Percentiles rank a stretch among this genome's conserved stretches.
These are phyloP conservation scores for Suhomyces atakaporum DNA, from an alignment of 1,139 yeast species.

Conservation along the genomic window DNA sequence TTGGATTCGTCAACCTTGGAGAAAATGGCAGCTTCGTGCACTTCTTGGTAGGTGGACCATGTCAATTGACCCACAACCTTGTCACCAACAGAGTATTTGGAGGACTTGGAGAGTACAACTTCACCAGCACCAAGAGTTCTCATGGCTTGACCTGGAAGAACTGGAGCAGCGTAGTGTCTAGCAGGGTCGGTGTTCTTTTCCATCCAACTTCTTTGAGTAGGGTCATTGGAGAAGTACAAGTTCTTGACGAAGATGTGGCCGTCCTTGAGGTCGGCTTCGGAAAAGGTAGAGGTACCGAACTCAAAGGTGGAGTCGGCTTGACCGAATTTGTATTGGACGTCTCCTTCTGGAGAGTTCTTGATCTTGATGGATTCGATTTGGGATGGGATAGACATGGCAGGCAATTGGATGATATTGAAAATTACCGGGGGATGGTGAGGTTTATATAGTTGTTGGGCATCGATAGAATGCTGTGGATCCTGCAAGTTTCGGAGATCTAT, in stretches of 20 bases:
- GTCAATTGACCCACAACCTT: constrained; percentile 23
- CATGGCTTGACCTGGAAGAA: constrained; percentile 23
- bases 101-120: constrained; percentile 26
- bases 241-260: constrained; percentile 24
- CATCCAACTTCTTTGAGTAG: constrained; percentile 32
- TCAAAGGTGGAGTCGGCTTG: constrained; percentile 14
- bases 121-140: constrained; percentile 25
- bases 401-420: no score
- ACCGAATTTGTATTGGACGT: constrained; percentile 2
- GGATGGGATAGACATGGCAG: constrained; percentile 10
- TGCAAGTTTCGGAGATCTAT: not conserved
- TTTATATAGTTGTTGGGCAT: not conserved
- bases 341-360: constrained; percentile 4
- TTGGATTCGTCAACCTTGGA: constrained; percentile 26
- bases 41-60: constrained; percentile 36
- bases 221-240: constrained; percentile 30
- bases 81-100: constrained; percentile 24
- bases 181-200: constrained; percentile 19
- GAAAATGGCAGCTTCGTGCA: constrained; percentile 22
- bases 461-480: not conserved
- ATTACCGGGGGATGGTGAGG: not conserved
- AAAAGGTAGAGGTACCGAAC: constrained; percentile 1
- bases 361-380: constrained; percentile 12
- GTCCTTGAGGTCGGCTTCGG: constrained; percentile 13
- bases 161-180: constrained; percentile 25